These are phyloP conservation scores for Agrostemma githago DNA, from an alignment of 148 eudicot genomes.

Conservation along the genomic window DNA sequence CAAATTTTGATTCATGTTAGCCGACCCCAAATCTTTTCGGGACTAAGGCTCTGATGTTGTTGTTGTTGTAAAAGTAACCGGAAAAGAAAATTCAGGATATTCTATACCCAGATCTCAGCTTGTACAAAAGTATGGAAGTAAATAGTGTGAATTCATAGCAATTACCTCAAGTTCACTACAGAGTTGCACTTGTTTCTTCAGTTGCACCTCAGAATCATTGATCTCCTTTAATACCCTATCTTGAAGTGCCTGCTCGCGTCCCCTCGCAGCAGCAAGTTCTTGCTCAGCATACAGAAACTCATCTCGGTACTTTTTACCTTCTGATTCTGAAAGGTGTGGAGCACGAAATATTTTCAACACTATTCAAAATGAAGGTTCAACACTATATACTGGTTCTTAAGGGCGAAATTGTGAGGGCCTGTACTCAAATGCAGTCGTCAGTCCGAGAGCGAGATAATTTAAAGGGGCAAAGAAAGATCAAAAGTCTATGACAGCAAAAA, in stretches of 20 bases:
- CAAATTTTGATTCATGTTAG: too few species aligned
- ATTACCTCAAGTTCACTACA: slow-evolving; percentile 71
- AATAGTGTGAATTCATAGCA: neutral
- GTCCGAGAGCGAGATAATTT: neutral
- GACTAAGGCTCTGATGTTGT: too few species aligned
- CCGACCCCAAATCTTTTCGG: too few species aligned
- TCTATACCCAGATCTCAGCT: neutral
- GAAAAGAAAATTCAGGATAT: too few species aligned
- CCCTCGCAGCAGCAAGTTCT: slow-evolving; percentile 94
- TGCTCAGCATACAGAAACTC: slow-evolving; percentile 69
- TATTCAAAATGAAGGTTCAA: neutral
- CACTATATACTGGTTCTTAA: neutral
- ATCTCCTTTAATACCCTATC: slow-evolving; percentile 78
- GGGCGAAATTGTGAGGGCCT: neutral
- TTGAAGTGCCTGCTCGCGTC: slow-evolving; percentile 81
- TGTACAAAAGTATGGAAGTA: neutral
- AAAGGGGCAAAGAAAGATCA: neutral
- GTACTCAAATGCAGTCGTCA: neutral
- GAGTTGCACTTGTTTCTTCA: slow-evolving; percentile 63
- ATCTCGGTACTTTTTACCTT: slow-evolving; percentile 63
- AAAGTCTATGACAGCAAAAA: neutral
- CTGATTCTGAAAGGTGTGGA: slow-evolving; percentile 48
- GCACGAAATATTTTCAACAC: neutral
- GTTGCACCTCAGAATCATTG: slow-evolving; percentile 59
- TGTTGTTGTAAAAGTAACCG: too few species aligned